phyloP scores from a whole-genome alignment of 805 yeast genomes.

The Millerozyma acaciae region DNA sequence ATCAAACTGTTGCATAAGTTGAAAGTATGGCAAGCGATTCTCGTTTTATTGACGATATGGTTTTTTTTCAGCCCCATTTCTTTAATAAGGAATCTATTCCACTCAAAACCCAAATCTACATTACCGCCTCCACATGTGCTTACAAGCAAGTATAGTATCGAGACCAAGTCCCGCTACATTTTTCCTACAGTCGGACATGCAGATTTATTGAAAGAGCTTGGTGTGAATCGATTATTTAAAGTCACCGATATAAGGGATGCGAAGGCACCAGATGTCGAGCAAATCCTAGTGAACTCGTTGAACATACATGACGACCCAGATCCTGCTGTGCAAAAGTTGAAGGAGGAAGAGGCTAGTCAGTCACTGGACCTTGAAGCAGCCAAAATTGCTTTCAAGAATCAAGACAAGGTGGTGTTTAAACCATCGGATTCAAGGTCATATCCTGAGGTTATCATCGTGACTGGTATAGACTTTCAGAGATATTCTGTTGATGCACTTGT shows the following conservation, averaged over 20 bases:
- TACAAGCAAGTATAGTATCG: conserved; percentile 31
- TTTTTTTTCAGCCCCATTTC: conserved; percentile 20
- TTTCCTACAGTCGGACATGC: conserved; percentile 78
- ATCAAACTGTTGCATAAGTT: conserved; percentile 12
- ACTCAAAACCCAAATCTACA: conserved; percentile 2
- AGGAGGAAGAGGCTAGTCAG: conserved; percentile 48
- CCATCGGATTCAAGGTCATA: conserved; percentile 33
- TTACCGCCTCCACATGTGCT: conserved; percentile 34
- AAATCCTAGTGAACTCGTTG: conserved; percentile 29
- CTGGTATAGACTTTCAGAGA: conserved; percentile 72
- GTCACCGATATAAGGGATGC: conserved; percentile 46
- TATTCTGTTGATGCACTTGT: conserved; percentile 58
- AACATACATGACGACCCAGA: conserved; percentile 43
- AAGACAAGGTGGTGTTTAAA: conserved; percentile 54
- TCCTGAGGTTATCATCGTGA: conserved; percentile 73
- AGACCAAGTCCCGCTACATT: conserved; percentile 50
- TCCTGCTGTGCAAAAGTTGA: conserved; percentile 27
- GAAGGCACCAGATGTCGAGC: conserved; percentile 35
- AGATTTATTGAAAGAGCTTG: conserved; percentile 53
- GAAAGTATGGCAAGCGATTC: conserved; percentile 10
- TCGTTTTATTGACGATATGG: conserved; percentile 15
- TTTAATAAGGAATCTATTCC: conserved; percentile 7
- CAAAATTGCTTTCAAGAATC: conserved; percentile 57
- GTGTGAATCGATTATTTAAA: conserved; percentile 48
- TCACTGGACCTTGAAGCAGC: conserved; percentile 42